Conservation (phyloP, 805 yeast genomes). For the Schizosaccharomyces japonicus region DNA sequence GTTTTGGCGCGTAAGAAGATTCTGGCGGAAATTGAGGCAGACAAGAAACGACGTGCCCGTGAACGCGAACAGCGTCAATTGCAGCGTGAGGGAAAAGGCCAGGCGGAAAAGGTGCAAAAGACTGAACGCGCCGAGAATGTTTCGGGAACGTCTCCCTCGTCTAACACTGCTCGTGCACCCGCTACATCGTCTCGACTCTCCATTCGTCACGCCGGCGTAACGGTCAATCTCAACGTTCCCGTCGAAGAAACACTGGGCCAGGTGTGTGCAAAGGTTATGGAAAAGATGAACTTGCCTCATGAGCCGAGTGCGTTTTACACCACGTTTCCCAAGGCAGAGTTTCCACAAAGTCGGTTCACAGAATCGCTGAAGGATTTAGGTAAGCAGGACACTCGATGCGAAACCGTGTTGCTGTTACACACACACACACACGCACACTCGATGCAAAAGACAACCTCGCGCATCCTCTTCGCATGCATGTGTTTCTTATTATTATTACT, state of each 20-base stretch:
- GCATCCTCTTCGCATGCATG: no score
- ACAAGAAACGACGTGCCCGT: slow-evolving; percentile 14
- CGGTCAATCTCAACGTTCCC: slow-evolving; percentile 13
- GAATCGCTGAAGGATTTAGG: no score
- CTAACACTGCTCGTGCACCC: slow-evolving; percentile 8
- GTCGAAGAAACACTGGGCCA: slow-evolving; percentile 13
- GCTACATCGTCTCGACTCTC: slow-evolving; percentile 12
- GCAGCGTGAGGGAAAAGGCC: no score
- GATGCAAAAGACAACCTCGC: no score
- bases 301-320: slow-evolving; percentile 12
- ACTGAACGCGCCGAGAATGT: no score
- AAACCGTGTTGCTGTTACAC: no score
- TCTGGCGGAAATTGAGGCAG: slow-evolving; percentile 17
- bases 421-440: no score
- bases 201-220: slow-evolving; percentile 10
- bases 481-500: no score
- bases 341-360: no score
- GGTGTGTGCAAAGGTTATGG: slow-evolving; percentile 13
- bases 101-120: no score
- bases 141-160: no score
- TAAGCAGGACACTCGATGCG: no score
- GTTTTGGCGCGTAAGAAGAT: slow-evolving; percentile 14
- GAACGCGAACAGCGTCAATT: slow-evolving; percentile 8
- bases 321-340: slow-evolving; percentile 16
- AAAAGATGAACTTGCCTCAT: slow-evolving; percentile 11